Evolutionary conservation across 805 yeast genomes (phyloP), one percentile per base, ranked within the genome.

Genomic region (Ogataea parapolymorpha): DNA sequence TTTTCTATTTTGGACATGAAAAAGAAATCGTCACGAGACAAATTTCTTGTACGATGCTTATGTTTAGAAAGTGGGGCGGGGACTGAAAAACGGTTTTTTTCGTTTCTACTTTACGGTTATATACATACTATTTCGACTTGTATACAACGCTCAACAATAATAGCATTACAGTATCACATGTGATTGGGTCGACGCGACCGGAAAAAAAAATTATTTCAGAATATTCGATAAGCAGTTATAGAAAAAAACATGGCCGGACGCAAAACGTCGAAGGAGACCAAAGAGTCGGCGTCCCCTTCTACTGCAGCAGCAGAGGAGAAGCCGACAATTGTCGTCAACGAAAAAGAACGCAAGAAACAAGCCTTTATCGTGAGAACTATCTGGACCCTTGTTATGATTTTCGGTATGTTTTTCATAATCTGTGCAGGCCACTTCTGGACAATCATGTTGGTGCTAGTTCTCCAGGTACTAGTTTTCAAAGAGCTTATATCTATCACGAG

Each of bases 321-420:
- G 30, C 35, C 45, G 13, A 30, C 26, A 16, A 39, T 51, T 2
- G 58, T 52, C 6, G 53, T 58, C 24, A 67, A 66, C 48, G 82
- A 77, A 48, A 61, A 56, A 29, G 85, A 79, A 49, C 77, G 76
- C 66, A 86, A 86, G 67, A 82, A 81, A 51, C 90, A 82, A 65
- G 84, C 90, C 31, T 89, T 93, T 56, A 61, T 89, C 34, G 86
- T 89, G 18, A 79, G 99, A 52, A 82, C 98, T 3, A 70, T 85
- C 35, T 93, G 98, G 98, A 85, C 97, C 0, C 63, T 93, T 54
- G 88, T 93, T 13, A 90, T 93, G 97, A 82, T 93, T 45, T 63
- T 71, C 13, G 79, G 79, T 5, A 84, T 89, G 63, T 78, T 87
- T 46, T 65, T 74, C 27, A 72, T 85, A 18, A 67, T 90, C 35